Base-by-base conservation (phyloP, 1,284 basidiomycete species). In the Ceratobasidium sp. region DNA sequence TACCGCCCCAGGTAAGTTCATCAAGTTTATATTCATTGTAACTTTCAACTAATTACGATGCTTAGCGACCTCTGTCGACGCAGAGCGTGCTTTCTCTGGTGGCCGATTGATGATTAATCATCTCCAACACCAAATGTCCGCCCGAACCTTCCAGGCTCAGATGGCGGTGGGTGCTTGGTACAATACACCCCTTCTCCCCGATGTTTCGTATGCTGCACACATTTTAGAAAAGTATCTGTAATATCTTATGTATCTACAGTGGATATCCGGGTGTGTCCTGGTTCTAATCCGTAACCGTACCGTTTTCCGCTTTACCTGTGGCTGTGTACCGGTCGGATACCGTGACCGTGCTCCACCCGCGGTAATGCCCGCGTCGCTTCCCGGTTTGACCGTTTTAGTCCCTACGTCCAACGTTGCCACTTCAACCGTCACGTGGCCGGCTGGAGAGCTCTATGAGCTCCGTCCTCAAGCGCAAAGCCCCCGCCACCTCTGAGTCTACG, bases 121-220 rank as follows among this genome's bases (percentile, higher is more conserved):
- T 14, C 23, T 66, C 1, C 64, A 66, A 12, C 64, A 66, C 62
- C 41, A 65, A 18, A 65, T 65, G 62, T 67, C 65, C 16, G n/a
- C 65, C 1, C n/a, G n/a, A n/a, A 50, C 65, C 1, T 67, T 67
- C 27, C 10, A 67, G 27, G 65, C 65, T 6, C 50, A 67, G 46
- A 67, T 67, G 65, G 65, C 65, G 1, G 5, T 67, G 1, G 62
- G 62, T 6, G n/a, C 62, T 3, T 65, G 62, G 62, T 65, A 65
- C 41, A 23, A 23, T 10, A 65, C 62, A 18, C 62, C 62, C 3
- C 20, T 65, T 5, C 20, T 65, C 14, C 62, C 62, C 3, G 62
- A 65, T 41, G 23, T 65, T 46, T 46, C 44, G 6, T 46, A 16
- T 46, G 44, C 6, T 46, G 16, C 44, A 7, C 44, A 16, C 44